Conservation (phyloP, 176 grass and related monocot species). For the Paspalum notatum region DNA sequence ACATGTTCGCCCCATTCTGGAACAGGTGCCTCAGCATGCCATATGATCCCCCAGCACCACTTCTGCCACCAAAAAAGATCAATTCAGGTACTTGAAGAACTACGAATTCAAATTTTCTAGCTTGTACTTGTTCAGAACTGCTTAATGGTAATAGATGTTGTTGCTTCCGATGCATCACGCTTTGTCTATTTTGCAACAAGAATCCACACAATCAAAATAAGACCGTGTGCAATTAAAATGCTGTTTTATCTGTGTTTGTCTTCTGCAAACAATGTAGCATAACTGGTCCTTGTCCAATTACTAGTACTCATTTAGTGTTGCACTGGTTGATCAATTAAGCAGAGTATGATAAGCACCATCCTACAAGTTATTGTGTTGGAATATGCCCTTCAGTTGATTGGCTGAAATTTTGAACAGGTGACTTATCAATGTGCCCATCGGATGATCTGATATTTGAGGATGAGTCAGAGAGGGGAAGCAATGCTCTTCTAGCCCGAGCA, state of each 20-base stretch:
- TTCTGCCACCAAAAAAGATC: conserved; percentile 89
- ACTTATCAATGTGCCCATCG: conserved; percentile 69
- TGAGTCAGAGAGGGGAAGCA: conserved; percentile 86
- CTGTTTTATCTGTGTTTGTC: neutral
- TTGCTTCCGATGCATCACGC: neutral
- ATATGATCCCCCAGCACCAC: conserved; percentile 69
- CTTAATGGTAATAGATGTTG: neutral
- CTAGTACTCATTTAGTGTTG: neutral
- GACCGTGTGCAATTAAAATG: neutral
- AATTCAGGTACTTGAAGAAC: conserved; percentile 57
- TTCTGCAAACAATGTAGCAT: neutral
- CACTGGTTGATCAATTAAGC: neutral
- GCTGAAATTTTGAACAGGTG: conserved; percentile 51
- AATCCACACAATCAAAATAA: neutral
- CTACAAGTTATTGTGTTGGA: neutral
- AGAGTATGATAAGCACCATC: neutral
- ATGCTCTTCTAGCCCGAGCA: conserved; percentile 88
- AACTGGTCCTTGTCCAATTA: neutral
- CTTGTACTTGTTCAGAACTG: conserved; percentile 8
- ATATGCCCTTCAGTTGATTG: neutral
- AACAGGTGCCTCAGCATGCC: conserved; percentile 94
- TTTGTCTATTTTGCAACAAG: neutral
- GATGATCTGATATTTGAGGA: conserved; percentile 83
- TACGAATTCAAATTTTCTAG: neutral
- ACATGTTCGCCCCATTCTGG: conserved; percentile 87